Percentiles rank a stretch among this genome's conserved stretches.
Evolutionary conservation across 257 asterid species (phyloP).

Genomic region (Galeopsis tetrahit): DNA sequence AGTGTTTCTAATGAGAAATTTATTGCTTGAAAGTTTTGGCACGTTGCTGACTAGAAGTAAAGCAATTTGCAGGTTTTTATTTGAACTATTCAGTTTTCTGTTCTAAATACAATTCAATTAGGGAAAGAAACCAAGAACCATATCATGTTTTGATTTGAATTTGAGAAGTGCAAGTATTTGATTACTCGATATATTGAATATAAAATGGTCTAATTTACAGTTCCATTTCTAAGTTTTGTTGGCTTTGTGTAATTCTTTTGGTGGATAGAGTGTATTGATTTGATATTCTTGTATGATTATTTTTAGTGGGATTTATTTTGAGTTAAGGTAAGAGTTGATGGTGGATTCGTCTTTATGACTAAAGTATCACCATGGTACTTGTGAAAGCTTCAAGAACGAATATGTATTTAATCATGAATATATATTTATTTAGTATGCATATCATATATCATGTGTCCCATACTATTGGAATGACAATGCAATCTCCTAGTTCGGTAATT

Average conservation of each 20-base stretch:
- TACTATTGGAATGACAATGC: neutral
- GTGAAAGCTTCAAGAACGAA: neutral
- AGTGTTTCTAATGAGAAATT: neutral
- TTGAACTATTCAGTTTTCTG: neutral
- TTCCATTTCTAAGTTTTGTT: neutral
- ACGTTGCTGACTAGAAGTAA: neutral
- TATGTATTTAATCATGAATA: neutral
- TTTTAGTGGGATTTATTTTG: neutral
- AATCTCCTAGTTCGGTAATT: neutral
- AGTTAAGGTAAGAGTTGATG: neutral
- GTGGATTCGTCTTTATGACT: neutral
- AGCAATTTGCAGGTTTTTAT: neutral
- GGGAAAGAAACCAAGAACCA: neutral
- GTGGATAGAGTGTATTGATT: neutral
- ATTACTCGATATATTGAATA: neutral
- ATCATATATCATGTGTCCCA: too few species aligned
- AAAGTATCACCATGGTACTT: neutral
- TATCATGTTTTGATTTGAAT: neutral
- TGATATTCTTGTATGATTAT: neutral
- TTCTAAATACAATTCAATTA: neutral
- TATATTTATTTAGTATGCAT: too few species aligned
- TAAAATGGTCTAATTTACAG: neutral
- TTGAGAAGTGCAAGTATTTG: neutral
- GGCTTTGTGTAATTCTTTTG: neutral
- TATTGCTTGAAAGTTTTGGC: neutral